phyloP scores from a whole-genome alignment of 192 early-diverging fungal genomes.

The Spizellomyces punctatus region DNA sequence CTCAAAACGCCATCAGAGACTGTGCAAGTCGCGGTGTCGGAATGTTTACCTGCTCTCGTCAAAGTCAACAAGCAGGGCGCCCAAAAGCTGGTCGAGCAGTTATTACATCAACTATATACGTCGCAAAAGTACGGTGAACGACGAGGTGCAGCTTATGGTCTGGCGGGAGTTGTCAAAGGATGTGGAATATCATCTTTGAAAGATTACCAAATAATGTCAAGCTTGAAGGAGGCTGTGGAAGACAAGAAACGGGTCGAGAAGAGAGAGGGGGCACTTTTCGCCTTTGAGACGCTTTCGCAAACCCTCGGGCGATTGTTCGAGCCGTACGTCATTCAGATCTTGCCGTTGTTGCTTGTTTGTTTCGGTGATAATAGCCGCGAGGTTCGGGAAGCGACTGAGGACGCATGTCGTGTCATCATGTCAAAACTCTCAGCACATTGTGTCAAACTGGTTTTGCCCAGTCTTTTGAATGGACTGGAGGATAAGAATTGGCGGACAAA shows the following conservation, averaged over 20 bases:
- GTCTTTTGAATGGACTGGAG: slow-evolving; percentile 81
- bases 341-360: slow-evolving; percentile 83
- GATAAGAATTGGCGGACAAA: slow-evolving; percentile 97
- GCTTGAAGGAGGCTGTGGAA: slow-evolving; percentile 79
- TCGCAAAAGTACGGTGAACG: slow-evolving; percentile 81
- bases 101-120: slow-evolving; percentile 72
- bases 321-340: slow-evolving; percentile 93
- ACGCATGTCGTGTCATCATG: slow-evolving; percentile 93
- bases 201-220: slow-evolving; percentile 77
- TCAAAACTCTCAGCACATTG: slow-evolving; percentile 90
- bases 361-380: slow-evolving; percentile 82
- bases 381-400: slow-evolving; percentile 89
- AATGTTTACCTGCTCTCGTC: slow-evolving; percentile 90
- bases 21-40: slow-evolving; percentile 91
- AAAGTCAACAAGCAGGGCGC: slow-evolving; percentile 70
- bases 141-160: slow-evolving; percentile 92
- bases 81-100: slow-evolving; percentile 56
- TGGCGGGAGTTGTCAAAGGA: slow-evolving; percentile 93
- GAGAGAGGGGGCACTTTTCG: slow-evolving; percentile 93
- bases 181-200: slow-evolving; percentile 86
- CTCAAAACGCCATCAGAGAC: slow-evolving; percentile 91
- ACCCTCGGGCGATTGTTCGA: slow-evolving; percentile 92
- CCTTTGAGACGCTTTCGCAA: slow-evolving; percentile 85
- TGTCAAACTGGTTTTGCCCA: slow-evolving; percentile 94
- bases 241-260: slow-evolving; percentile 73